These are phyloP conservation scores for Austroboletus eburneus DNA, from an alignment of 768 basidiomycete genomes.

Conservation along the genomic window DNA sequence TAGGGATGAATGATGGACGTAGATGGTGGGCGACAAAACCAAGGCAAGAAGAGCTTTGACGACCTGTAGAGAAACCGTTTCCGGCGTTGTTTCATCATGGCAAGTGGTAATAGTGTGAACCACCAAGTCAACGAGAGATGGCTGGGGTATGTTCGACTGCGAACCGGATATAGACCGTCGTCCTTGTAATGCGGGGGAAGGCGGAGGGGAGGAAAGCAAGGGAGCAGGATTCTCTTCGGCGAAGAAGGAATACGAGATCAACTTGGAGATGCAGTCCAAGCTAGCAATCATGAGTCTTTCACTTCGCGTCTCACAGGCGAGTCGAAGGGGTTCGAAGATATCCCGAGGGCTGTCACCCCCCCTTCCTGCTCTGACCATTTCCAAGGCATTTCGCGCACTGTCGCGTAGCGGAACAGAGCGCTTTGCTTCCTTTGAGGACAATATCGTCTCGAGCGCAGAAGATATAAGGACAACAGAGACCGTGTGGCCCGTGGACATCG, in stretches of 20 bases:
- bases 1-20: constrained; percentile 93
- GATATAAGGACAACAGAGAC: constrained; percentile 80
- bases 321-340: constrained; percentile 91
- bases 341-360: constrained; percentile 77
- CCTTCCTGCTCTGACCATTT: constrained; percentile 71
- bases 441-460: constrained; percentile 82
- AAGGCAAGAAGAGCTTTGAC: constrained; percentile 91
- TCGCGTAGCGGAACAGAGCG: constrained; percentile 79
- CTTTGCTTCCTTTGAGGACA: constrained; percentile 84
- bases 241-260: constrained; percentile 97
- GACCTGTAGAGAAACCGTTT: constrained; percentile 91
- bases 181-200: constrained; percentile 55
- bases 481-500: constrained; percentile 62
- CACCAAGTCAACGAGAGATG: constrained; percentile 87
- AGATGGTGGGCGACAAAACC: constrained; percentile 78
- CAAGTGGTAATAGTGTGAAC: constrained; percentile 92
- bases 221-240: constrained; percentile 53
- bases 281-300: constrained; percentile 96
- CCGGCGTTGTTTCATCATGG: constrained; percentile 83
- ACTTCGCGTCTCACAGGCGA: constrained; percentile 92
- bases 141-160: constrained; percentile 49
- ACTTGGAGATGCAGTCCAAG: constrained; percentile 94
- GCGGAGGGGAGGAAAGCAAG: constrained; percentile 66
- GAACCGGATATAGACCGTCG: constrained; percentile 42
- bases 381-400: constrained; percentile 75